Base-by-base conservation (phyloP, 2,329 filamentous ascomycete species). In the Parastagonospora nodorum region DNA sequence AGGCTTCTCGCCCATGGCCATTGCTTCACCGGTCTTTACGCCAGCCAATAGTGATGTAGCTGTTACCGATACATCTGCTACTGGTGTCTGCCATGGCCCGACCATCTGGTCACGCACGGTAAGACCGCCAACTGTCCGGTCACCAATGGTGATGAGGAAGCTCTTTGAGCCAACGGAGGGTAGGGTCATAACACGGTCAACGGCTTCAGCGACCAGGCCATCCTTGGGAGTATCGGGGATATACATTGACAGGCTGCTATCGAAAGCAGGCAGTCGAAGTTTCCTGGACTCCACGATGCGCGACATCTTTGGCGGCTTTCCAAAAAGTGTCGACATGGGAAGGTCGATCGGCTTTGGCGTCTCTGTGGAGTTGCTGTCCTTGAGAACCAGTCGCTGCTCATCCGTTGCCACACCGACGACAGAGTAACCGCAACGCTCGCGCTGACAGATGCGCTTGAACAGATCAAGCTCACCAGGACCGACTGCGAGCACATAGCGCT, bases 121-220 rank as follows among this genome's bases (percentile, higher is more conserved):
- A 50, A 97, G 81, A 43, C 93, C 94, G 58, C 93, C 93, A 28
- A 97, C 92, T 27, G 89, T 91, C 55, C 94, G 85, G 74, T 97
- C 94, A 42, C 89, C 92, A 60, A 97, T 99, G 1, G 94, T 97
- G 68, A 99, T 97, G 32, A 99, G 81, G 79, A 97, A 99, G 16
- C 88, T 92, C 76, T 97, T 97, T 16, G 92, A 97, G n/a, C 92
- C 93, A 16, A 97, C 94, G 1, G 92, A 84, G 15, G 94, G 93
- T 45, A 97, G 80, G 42, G 85, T 85, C 47, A 97, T 85, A 2
- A 97, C 91, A 54, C 91, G 82, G 62, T 91, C 85, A 1, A 90
- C 84, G 12, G 93, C 92, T 73, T 92, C 87, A 1, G 76, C 72
- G n/a, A 87, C 68, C 24, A 85, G 61, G 6, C 83, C 80, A 49